These are phyloP conservation scores for Nigrospora oryzae DNA, from an alignment of 2,329 filamentous ascomycete species.

Conservation along the genomic window DNA sequence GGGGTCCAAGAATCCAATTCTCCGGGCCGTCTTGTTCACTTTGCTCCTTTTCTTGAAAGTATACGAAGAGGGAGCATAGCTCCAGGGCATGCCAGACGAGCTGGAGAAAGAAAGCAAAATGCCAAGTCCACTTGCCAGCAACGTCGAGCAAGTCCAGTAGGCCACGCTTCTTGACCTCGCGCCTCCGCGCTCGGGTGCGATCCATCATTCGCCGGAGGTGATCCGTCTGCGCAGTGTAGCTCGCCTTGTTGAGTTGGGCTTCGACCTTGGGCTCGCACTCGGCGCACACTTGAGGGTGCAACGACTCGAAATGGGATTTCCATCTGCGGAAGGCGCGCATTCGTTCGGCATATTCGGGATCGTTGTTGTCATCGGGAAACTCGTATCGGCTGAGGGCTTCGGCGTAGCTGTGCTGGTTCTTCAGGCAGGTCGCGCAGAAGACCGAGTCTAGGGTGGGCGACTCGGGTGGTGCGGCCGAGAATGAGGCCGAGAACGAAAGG, in stretches of 20 bases:
- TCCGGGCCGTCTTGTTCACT: constrained; percentile 5
- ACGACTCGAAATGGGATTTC: constrained; percentile 63
- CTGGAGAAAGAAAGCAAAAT: constrained; percentile 26
- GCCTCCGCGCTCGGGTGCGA: constrained; percentile 41
- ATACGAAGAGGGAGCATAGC: constrained; percentile 15
- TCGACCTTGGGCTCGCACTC: constrained; percentile 70
- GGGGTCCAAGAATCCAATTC: constrained; percentile 1
- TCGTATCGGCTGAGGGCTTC: constrained; percentile 74
- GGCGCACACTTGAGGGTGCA: constrained; percentile 83
- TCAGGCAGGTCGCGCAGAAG: constrained; percentile 72
- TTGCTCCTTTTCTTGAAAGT: constrained; percentile 4
- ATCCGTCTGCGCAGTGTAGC: constrained; percentile 79
- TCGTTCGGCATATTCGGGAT: constrained; percentile 61
- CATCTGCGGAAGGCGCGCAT: constrained; percentile 64
- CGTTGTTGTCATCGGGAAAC: constrained; percentile 51
- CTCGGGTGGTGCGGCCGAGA: constrained; percentile 20
- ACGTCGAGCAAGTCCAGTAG: constrained; percentile 32
- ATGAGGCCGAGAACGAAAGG: constrained; percentile 8
- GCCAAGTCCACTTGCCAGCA: constrained; percentile 38
- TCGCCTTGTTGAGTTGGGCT: constrained; percentile 58
- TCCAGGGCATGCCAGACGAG: constrained; percentile 38
- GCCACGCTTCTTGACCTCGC: constrained; percentile 27
- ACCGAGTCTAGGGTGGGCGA: constrained; percentile 25
- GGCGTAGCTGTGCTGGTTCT: constrained; percentile 80
- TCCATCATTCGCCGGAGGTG: constrained; percentile 69